Evolutionary conservation across 352 stramenopile species (phyloP), one percentile per base, ranked within the genome.

Genomic region (Phytophthora aleatoria): DNA sequence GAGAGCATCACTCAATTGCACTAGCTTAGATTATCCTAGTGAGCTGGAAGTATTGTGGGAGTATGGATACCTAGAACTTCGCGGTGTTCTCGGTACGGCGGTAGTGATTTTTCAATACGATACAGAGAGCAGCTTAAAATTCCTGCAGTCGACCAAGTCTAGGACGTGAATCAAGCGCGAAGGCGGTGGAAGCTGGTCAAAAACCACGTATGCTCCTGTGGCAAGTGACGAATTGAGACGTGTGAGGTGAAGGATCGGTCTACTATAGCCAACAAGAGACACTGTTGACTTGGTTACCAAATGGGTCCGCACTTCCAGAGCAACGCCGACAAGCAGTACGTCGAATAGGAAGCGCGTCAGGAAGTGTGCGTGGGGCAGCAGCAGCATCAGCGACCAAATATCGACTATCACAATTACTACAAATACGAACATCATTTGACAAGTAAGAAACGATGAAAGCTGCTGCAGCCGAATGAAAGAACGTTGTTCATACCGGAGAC

Each of bases 161-260:
- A 4, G 20, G 20, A 5, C 16, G 10, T 50, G 8, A 42, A 53
- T 66, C 42, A 70, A 9, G 59, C 41, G 6, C 78, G 77, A 15
- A 88, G 66, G 1, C 76, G 79, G 49, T 88, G 82, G 55, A 91
- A 91, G 33, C 69, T 87, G 49, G 74, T 86, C 41, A 89, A 64
- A 57, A 91, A 88, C 80, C 80, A 91, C 43, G 73, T 45, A 20
- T 81, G 71, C 7, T 77, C 73, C 82, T 91, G 65, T 57, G 12
- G 20, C 20, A 20, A 20, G 20, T 20, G 20, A 20, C 20, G 20
- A 20, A 20, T 20, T 20, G 20, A 20, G 20, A 20, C 20, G 20
- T 20, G 20, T 20, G 20, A 20, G 20, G 16, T 20, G 16, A 20
- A 20, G 16, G 16, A 20, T 20, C 16, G 16, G 20, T 20, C 20